Evolutionary conservation across 1,139 yeast genomes (phyloP), one percentile per base, ranked within the genome.

Genomic region (Hemisphaericaspora xylofermentans): DNA sequence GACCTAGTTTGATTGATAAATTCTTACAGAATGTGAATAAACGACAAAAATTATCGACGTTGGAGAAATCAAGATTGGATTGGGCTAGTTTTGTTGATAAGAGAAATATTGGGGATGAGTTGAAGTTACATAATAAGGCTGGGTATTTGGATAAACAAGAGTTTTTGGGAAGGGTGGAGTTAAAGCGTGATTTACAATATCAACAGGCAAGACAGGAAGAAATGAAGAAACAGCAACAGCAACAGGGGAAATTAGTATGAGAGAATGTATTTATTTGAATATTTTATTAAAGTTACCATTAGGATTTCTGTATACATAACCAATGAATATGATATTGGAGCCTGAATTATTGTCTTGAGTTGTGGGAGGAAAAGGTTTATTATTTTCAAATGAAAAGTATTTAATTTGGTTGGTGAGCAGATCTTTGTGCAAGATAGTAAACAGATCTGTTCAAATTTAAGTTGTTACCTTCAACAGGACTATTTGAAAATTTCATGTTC

Each of bases 21-120:
- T 71, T 71, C 40, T 46, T 71, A 34, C 43, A 57, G 3, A 57
- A 56, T 27, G 66, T 69, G 6, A 66, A 58, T 51, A 68, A 66
- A 46, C 62, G 63, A 43, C 80, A 82, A 36, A 91, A 89, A 60
- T 71, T 94, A 46, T 87, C 95, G 15, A 94, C 98, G 0, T 68
- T 93, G 47, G 98, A 94, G 60, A 93, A 93, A 61, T 87, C 96
- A 2, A 74, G 95, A 46, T 72, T 93, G 43, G 98, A 93, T 61
- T 93, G 98, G 96, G 95, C 96, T 1, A 81, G 88, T 45, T 91
- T 87, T 65, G 97, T 94, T 16, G 98, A 93, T 62, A 74, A 84
- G 52, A 82, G 84, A 48, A 89, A 91, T 45, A 82, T 94, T 43
- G 75, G 78, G 41, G 96, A 88, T 50, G 98, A 93, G 49, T 74